phyloP scores from a whole-genome alignment of 2,329 filamentous ascomycete species.

The Macroventuria anomochaeta region DNA sequence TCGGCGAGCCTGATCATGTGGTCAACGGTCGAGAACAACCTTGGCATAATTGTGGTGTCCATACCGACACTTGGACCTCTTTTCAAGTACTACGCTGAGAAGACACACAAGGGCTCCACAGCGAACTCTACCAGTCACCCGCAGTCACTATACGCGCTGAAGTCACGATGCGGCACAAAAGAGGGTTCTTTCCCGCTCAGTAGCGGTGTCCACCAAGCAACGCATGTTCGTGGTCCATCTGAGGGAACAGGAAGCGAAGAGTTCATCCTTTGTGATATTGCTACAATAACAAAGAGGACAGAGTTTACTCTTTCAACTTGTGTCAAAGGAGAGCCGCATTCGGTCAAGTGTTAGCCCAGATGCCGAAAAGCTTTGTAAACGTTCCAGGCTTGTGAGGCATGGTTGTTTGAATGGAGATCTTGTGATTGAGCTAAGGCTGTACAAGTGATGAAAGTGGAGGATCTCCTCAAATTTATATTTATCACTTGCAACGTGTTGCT shows the following conservation, averaged over 20 bases:
- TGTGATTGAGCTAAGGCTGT: too few relatives aligned
- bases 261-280: constrained; percentile 9
- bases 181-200: constrained; percentile 7
- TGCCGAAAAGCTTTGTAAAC: too few relatives aligned
- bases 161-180: constrained; percentile 1
- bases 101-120: constrained; percentile 19
- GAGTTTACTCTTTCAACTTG: too few relatives aligned
- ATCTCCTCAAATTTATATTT: too few relatives aligned
- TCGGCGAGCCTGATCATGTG: constrained; percentile 25
- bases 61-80: constrained; percentile 23
- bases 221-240: background rate
- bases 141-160: constrained; percentile 14
- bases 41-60: constrained; percentile 24
- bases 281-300: constrained; percentile 15
- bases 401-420: too few relatives aligned
- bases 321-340: too few relatives aligned
- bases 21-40: constrained; percentile 26
- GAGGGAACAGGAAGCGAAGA: constrained; percentile 15
- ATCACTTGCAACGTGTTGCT: too few relatives aligned
- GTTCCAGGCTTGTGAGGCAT: too few relatives aligned
- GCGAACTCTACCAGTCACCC: constrained; percentile 9
- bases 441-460: too few relatives aligned
- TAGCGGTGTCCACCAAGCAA: constrained; percentile 1
- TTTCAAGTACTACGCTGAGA: constrained; percentile 25
- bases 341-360: too few relatives aligned